Evolutionary conservation across 2,329 filamentous ascomycete species (phyloP).

Genomic region (Fusarium sp.): DNA sequence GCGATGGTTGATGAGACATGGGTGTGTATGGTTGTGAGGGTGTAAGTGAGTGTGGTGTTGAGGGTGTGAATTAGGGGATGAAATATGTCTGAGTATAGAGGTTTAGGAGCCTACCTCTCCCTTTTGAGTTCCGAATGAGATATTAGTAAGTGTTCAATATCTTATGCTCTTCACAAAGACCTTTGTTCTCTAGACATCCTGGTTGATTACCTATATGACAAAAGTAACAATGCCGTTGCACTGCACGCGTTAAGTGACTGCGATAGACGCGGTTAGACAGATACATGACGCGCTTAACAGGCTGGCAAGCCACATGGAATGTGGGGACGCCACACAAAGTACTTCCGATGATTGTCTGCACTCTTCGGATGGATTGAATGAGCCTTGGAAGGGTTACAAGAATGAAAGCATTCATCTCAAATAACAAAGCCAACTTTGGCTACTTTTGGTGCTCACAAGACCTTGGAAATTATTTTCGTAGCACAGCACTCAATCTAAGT

Average conservation of each 20-base stretch:
- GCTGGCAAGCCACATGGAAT: constrained; percentile 18
- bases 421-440: too few relatives aligned
- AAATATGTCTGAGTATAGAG: too few relatives aligned
- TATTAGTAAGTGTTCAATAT: neutral
- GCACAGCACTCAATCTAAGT: too few relatives aligned
- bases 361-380: too few relatives aligned
- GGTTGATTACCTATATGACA: constrained; percentile 12
- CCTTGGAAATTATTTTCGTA: too few relatives aligned
- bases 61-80: neutral
- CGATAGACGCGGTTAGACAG: constrained; percentile 15
- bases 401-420: too few relatives aligned
- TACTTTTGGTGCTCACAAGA: too few relatives aligned
- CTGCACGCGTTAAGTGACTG: constrained; percentile 29
- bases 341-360: neutral
- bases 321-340: constrained; percentile 13
- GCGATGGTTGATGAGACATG: constrained; percentile 34
- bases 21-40: constrained; percentile 1
- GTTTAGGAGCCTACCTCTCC: neutral
- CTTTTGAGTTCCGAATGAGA: neutral
- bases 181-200: constrained; percentile 3
- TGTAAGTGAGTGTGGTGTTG: constrained; percentile 32
- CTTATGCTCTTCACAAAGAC: neutral
- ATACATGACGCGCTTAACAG: constrained; percentile 33
- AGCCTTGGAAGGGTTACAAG: too few relatives aligned
- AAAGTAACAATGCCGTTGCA: constrained; percentile 7